Evolutionary conservation across 495 filamentous ascomycete genomes (phyloP), one percentile per base, ranked within the genome.

Genomic region (Collariella sp.): DNA sequence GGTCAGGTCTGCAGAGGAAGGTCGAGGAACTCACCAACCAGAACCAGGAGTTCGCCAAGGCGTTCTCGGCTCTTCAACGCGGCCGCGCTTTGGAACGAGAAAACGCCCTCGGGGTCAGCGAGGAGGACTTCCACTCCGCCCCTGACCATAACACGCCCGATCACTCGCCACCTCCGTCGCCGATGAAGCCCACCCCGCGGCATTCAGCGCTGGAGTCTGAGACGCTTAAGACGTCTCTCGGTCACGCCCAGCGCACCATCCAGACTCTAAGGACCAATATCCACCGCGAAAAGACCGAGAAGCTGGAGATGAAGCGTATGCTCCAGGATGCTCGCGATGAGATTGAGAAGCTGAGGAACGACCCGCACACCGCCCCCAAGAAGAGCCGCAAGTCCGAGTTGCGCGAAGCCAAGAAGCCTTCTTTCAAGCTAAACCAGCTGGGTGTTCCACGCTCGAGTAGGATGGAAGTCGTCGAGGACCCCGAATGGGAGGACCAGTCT

Each of bases 221-320:
- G 70, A 98, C 93, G 2, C 69, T 97, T 49, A 91, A 89, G 72
- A 95, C 89, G 45, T 95, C 89, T 18, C 76, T 96, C 29, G 85
- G 91, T 52, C 93, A 97, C 70, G 93, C 93, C 34, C 91, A 97
- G 63, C 81, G 89, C 43, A 94, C 95, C 79, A 96, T 98, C 49
- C 89, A 96, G 65, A 91, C 88, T 54, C 77, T 97, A 33, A 89
- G 95, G 72, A 87, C 83, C 67, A 95, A 89, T 59, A 87, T 97
- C 47, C 89, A 96, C 66, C 85, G 93, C 23, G 93, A 98, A 70
- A 98, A 95, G 78, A 94, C 91, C 0, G 93, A 98, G 67, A 98
- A 96, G 74, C 79, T 95, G 20, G 93, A 98, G 66, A 77, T 96
- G 43, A 91, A 87, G 68, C 86, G 94, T 50, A 88, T 98, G 82